These are phyloP conservation scores for Rhytidhysteron rufulum DNA, from an alignment of 2,329 filamentous ascomycete species.

Conservation along the genomic window DNA sequence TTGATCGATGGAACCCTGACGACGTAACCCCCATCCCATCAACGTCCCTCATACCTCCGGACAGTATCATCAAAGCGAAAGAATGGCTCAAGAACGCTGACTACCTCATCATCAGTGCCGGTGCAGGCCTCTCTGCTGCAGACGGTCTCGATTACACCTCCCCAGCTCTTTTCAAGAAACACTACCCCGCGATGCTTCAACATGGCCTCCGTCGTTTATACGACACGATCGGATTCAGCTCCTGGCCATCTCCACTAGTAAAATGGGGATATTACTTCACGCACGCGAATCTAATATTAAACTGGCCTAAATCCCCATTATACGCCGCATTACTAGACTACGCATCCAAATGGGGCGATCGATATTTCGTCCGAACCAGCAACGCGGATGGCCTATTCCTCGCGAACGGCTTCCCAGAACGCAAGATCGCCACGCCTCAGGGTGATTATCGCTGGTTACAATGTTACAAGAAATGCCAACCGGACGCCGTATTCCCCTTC, in stretches of 20 bases:
- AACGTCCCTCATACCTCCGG: neutral
- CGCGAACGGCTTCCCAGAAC: slow-evolving; percentile 20
- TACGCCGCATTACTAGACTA: slow-evolving; percentile 15
- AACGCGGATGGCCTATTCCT: slow-evolving; percentile 33
- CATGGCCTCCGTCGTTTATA: slow-evolving; percentile 28
- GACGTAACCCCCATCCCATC: too few relatives aligned
- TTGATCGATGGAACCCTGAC: too few relatives aligned
- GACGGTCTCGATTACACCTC: slow-evolving; percentile 33
- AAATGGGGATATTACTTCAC: slow-evolving; percentile 34
- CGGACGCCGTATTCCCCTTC: slow-evolving; percentile 17
- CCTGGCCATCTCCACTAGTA: slow-evolving; percentile 23
- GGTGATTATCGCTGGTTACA: slow-evolving; percentile 28
- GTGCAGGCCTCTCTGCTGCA: slow-evolving; percentile 34
- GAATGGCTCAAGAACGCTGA: slow-evolving; percentile 22
- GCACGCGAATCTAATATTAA: slow-evolving; percentile 22
- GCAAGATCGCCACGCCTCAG: slow-evolving; percentile 27
- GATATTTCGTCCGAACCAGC: slow-evolving; percentile 26
- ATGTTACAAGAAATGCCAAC: slow-evolving; percentile 24
- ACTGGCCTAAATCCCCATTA: slow-evolving; percentile 20
- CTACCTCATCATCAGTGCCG: slow-evolving; percentile 27
- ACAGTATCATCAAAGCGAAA: too few relatives aligned
- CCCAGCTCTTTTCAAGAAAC: slow-evolving; percentile 20
- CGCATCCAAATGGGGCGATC: slow-evolving; percentile 11
- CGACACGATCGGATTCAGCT: slow-evolving; percentile 29
- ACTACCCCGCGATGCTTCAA: slow-evolving; percentile 26